Conservation (phyloP, 345 rosid genomes). For the Aurinia saxatilis region DNA sequence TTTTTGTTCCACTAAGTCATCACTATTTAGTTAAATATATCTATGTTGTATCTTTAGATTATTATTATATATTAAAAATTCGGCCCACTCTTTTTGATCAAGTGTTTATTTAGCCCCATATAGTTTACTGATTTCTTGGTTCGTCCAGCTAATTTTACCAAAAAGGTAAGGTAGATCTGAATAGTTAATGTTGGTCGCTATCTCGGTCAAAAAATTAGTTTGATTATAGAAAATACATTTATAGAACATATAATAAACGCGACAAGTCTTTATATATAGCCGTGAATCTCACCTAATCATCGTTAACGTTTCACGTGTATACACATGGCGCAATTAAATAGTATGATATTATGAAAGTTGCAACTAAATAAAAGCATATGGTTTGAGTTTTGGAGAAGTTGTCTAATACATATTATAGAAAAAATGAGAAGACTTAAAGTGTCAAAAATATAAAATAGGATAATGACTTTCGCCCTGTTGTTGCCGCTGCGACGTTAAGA, state of each 20-base stretch:
- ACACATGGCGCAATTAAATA: constrained; percentile 7
- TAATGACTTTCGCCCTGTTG: constrained; percentile 4
- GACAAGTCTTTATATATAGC: not conserved
- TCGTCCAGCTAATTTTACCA: not conserved
- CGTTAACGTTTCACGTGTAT: not conserved
- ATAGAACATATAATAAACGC: not conserved
- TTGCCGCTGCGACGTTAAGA: constrained; percentile 19
- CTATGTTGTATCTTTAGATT: not conserved
- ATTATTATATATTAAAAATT: not conserved
- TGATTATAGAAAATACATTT: not conserved
- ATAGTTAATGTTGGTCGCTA: not conserved
- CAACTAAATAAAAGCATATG: not conserved
- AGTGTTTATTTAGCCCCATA: not conserved
- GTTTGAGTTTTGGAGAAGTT: not conserved
- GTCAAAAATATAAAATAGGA: constrained; percentile 5
- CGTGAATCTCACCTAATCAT: constrained; percentile 6
- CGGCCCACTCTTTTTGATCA: not conserved
- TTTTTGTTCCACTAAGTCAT: no score
- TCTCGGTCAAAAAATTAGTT: not conserved
- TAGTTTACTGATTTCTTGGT: not conserved
- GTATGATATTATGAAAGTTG: not conserved
- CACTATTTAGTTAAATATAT: not conserved
- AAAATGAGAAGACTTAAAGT: constrained; percentile 9
- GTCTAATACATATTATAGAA: not conserved
- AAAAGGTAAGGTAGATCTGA: not conserved